Percentiles rank a stretch among this genome's conserved stretches.
These are phyloP conservation scores for Aspergillus carlsbadensis DNA, from an alignment of 495 filamentous ascomycete genomes.

Conservation along the genomic window DNA sequence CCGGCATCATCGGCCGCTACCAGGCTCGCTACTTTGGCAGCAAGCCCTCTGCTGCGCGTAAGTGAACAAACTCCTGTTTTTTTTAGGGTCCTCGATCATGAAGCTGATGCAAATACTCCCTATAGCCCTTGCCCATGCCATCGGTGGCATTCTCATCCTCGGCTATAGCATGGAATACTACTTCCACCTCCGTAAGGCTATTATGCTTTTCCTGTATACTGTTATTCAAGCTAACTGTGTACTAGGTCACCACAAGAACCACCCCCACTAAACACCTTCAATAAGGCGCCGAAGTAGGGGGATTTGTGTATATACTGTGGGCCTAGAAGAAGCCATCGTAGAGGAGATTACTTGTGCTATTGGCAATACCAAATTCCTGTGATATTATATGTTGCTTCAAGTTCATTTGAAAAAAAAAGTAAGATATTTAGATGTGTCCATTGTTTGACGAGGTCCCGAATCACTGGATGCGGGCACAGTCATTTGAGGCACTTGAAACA, in stretches of 20 bases:
- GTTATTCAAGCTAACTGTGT: constrained; percentile 16
- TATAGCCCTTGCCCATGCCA: constrained; percentile 82
- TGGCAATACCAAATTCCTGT: constrained; percentile 15
- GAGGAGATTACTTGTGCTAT: constrained; percentile 20
- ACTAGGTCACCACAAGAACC: constrained; percentile 98
- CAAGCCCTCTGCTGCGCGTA: constrained; percentile 84
- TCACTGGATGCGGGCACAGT: background rate
- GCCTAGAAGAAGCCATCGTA: constrained; percentile 31
- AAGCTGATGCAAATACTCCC: constrained; percentile 15
- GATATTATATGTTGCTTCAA: background rate
- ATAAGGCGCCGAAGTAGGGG: constrained; percentile 24
- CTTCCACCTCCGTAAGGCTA: constrained; percentile 92
- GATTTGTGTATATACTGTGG: constrained; percentile 44
- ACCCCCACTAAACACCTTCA: constrained; percentile 73
- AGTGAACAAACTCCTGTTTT: too few relatives aligned
- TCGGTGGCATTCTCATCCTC: constrained; percentile 68
- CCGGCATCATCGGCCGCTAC: constrained; percentile 81
- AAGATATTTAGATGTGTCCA: background rate
- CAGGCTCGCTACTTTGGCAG: constrained; percentile 93
- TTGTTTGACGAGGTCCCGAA: background rate
- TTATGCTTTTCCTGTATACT: background rate
- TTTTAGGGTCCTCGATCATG: background rate
- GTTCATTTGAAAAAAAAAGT: background rate
- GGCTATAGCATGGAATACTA: constrained; percentile 98
- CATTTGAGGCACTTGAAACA: too few relatives aligned